Evolutionary conservation across 768 basidiomycete species (phyloP).

Genomic region (Mycena latifolia): DNA sequence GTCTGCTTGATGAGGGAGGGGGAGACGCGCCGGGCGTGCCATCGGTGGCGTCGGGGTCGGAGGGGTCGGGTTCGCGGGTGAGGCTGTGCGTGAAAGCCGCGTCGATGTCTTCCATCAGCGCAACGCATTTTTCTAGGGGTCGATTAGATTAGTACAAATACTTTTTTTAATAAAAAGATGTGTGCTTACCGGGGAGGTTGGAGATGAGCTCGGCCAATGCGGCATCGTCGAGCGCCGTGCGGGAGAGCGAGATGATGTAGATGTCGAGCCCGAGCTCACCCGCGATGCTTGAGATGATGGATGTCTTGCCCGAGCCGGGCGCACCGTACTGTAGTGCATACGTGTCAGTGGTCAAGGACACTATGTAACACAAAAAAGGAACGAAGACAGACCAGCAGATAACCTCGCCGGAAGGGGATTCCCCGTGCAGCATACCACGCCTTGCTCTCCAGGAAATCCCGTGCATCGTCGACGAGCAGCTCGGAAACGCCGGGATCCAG

Average conservation of each 20-base stretch:
- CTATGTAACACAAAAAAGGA: too few relatives aligned
- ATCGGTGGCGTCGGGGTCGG: slow-evolving; percentile 22
- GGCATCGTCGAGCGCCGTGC: slow-evolving; percentile 72
- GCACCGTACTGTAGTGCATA: slow-evolving; percentile 75
- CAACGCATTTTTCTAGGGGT: too few relatives aligned
- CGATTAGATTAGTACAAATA: too few relatives aligned
- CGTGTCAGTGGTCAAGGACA: too few relatives aligned
- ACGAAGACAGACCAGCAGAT: slow-evolving; percentile 63
- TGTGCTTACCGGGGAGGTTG: slow-evolving; percentile 71
- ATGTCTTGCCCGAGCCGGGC: slow-evolving; percentile 85
- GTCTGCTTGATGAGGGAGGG: slow-evolving; percentile 44
- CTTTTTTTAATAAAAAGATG: too few relatives aligned
- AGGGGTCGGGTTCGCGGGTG: slow-evolving; percentile 52
- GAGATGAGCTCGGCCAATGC: slow-evolving; percentile 68
- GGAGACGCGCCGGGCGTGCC: slow-evolving; percentile 9
- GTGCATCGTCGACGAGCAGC: slow-evolving; percentile 73
- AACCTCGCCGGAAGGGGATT: slow-evolving; percentile 86
- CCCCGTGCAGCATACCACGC: slow-evolving; percentile 82
- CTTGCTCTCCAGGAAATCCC: slow-evolving; percentile 76
- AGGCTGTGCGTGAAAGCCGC: slow-evolving; percentile 69
- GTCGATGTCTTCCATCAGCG: slow-evolving; percentile 91
- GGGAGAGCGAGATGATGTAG: slow-evolving; percentile 78
- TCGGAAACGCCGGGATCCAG: slow-evolving; percentile 80
- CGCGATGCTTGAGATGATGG: slow-evolving; percentile 79
- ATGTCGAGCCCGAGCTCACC: slow-evolving; percentile 81